A percentile compares a stretch with the other conserved stretches of the same genome.
phyloP scores from a whole-genome alignment of 441 rosid species.

The Flueggea neowawraea region DNA sequence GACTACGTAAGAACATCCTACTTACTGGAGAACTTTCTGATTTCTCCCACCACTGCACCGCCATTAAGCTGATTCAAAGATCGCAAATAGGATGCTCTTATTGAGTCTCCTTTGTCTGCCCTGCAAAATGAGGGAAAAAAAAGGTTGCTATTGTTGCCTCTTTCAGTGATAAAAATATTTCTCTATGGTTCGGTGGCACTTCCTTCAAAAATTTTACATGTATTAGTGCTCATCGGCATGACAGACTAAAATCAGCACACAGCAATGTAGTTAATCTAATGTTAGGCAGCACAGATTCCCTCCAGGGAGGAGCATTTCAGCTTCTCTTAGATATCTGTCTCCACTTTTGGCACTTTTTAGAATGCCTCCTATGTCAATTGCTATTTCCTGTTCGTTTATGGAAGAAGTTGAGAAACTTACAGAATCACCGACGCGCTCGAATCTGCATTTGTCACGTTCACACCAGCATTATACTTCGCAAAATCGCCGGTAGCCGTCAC shows the following conservation, averaged over 20 bases:
- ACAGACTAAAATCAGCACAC: too few species aligned
- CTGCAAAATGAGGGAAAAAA: constrained; percentile 15
- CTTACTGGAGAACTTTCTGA: constrained; percentile 41
- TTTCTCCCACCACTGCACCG: constrained; percentile 46
- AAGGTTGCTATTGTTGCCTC: not conserved
- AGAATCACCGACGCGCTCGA: constrained; percentile 34
- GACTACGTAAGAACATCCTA: constrained; percentile 40
- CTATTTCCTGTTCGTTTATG: too few species aligned
- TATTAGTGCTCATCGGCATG: too few species aligned
- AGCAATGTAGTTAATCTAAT: too few species aligned
- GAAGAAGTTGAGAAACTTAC: constrained; percentile 31
- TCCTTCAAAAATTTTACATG: not conserved
- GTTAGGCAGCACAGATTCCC: too few species aligned
- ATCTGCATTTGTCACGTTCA: constrained; percentile 33
- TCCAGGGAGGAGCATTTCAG: too few species aligned
- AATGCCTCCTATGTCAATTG: too few species aligned
- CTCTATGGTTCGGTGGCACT: not conserved
- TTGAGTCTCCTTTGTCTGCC: constrained; percentile 56
- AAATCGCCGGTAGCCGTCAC: constrained; percentile 21
- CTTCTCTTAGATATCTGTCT: too few species aligned
- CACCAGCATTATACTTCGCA: constrained; percentile 41
- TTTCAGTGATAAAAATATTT: not conserved
- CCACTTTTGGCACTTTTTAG: too few species aligned
- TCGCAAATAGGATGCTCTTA: constrained; percentile 35
- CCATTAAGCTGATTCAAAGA: constrained; percentile 31